Conservation (phyloP, 768 basidiomycete genomes). For the Gymnopilus junonius region DNA sequence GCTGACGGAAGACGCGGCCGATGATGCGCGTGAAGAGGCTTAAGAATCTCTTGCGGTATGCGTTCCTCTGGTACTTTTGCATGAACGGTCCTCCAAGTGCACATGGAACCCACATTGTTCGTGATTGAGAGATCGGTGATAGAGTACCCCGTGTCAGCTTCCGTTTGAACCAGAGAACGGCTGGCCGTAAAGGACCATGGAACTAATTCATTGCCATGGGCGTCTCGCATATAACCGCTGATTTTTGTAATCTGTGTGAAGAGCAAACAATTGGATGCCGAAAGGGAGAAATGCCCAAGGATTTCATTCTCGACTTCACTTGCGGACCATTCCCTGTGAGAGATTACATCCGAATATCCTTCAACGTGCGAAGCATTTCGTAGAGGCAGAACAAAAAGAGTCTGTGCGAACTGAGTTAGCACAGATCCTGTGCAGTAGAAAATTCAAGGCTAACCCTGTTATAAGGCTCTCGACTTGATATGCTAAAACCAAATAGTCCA, state of each 20-base stretch:
- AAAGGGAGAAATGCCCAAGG: slow-evolving; percentile 31
- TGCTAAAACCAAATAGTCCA: slow-evolving; percentile 46
- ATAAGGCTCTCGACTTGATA: slow-evolving; percentile 30
- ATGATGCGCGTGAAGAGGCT: slow-evolving; percentile 17
- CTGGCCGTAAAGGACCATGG: slow-evolving; percentile 30
- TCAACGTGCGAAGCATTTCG: slow-evolving; percentile 30
- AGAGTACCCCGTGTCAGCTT: slow-evolving; percentile 9
- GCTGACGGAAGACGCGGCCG: slow-evolving; percentile 34
- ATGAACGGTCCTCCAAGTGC: slow-evolving; percentile 18
- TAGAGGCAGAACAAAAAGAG: slow-evolving; percentile 46
- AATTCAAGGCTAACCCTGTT: slow-evolving; percentile 40
- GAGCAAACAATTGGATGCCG: slow-evolving; percentile 42
- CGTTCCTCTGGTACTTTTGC: slow-evolving; percentile 14
- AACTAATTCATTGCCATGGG: neutral
- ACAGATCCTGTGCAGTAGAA: neutral
- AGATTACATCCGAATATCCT: slow-evolving; percentile 24
- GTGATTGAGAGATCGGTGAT: slow-evolving; percentile 12
- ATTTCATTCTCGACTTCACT: slow-evolving; percentile 28
- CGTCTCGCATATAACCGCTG: slow-evolving; percentile 25
- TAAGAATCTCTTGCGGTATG: slow-evolving; percentile 11
- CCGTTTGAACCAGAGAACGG: slow-evolving; percentile 12
- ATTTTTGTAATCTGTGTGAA: slow-evolving; percentile 44
- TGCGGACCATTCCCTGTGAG: slow-evolving; percentile 24
- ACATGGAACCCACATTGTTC: neutral
- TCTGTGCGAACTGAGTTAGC: neutral